Conservation (phyloP, 305 asterid species). For the Solanum aculeatissimum region DNA sequence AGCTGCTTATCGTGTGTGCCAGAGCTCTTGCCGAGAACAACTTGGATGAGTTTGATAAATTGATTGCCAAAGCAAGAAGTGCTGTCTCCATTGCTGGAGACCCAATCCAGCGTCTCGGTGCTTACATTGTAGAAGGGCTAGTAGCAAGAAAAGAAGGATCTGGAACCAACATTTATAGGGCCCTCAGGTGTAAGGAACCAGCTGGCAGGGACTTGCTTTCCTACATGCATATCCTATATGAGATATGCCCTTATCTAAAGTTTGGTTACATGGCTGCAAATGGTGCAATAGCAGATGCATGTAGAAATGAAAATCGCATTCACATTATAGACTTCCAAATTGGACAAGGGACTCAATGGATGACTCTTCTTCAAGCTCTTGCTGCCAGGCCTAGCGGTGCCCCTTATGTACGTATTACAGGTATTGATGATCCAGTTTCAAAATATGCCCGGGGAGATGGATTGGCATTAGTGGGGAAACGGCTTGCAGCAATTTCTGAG, state of each 20-base stretch:
- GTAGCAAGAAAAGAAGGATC: constrained; percentile 66
- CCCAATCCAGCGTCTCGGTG: constrained; percentile 82
- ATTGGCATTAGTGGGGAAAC: constrained; percentile 30
- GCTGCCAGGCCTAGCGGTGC: constrained; percentile 83
- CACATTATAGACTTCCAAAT: constrained; percentile 81
- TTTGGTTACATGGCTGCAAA: constrained; percentile 89
- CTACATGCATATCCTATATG: constrained; percentile 70
- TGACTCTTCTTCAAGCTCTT: constrained; percentile 74
- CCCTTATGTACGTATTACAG: constrained; percentile 72
- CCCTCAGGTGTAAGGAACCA: constrained; percentile 62
- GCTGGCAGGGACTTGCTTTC: constrained; percentile 51
- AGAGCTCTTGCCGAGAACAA: constrained; percentile 43
- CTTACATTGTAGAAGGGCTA: constrained; percentile 75
- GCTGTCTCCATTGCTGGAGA: constrained; percentile 66
- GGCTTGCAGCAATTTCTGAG: constrained; percentile 41
- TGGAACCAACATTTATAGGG: constrained; percentile 58
- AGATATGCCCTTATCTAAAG: constrained; percentile 70
- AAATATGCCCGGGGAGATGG: constrained; percentile 67
- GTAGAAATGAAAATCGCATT: constrained; percentile 55
- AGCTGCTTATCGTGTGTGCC: constrained; percentile 56
- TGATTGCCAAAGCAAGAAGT: constrained; percentile 36
- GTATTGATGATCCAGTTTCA: constrained; percentile 75
- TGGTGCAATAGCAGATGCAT: constrained; percentile 82
- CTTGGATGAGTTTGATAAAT: constrained; percentile 26
- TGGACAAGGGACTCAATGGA: constrained; percentile 85